Conservation (phyloP, 495 filamentous ascomycete genomes). For the Aspergillus asperescens region DNA sequence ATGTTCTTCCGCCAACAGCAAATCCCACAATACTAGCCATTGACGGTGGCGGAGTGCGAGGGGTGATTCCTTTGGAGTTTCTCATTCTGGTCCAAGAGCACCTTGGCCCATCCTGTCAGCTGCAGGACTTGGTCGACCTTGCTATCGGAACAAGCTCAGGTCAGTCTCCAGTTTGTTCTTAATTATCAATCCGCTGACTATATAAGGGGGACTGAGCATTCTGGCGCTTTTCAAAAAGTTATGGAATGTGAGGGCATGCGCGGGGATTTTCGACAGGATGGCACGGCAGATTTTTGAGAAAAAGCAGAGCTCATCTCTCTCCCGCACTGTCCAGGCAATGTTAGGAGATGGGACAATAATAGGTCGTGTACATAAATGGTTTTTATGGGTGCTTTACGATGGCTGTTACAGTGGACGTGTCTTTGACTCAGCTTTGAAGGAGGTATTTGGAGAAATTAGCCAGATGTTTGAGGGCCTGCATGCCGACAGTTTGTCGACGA, state of each 20-base stretch:
- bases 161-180: neutral
- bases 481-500: neutral
- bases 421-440: neutral
- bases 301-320: neutral
- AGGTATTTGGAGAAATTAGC: neutral
- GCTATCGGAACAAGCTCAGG: conserved; percentile 2
- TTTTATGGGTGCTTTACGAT: conserved; percentile 2
- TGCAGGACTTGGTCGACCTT: conserved; percentile 4
- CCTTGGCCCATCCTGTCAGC: neutral
- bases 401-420: conserved; percentile 2
- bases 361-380: neutral
- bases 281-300: neutral
- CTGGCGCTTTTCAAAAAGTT: neutral
- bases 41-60: conserved; percentile 1
- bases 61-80: conserved; percentile 1
- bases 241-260: neutral
- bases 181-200: neutral
- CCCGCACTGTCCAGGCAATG: neutral
- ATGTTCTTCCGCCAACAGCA: conserved; percentile 1
- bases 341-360: neutral
- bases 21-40: conserved; percentile 6
- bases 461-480: neutral
- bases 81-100: neutral
- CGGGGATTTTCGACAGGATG: neutral
- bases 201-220: conserved; percentile 1